Base-by-base conservation (phyloP, 495 filamentous ascomycete species). In the Aspergillus heteromorphus region DNA sequence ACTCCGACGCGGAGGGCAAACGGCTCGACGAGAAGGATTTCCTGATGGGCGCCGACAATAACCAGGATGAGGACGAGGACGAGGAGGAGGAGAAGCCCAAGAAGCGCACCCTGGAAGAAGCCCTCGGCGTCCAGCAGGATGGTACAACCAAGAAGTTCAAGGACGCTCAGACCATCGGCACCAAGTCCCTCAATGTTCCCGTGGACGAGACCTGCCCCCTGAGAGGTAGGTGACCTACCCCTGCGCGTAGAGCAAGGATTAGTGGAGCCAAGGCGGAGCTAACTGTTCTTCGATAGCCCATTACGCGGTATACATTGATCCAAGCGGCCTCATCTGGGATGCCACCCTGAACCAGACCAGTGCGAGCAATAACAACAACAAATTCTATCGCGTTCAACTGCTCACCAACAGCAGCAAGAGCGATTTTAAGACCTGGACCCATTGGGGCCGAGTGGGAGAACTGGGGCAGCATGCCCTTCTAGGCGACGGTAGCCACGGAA, bases 401-500 rank as follows among this genome's bases (percentile, higher is more conserved):
- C 55, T 79, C n/a, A n/a, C n/a, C n/a, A n/a, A n/a, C 7, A 56
- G 61, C 8, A 50, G 51, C 2, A 54, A 65, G n/a, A 42, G 49
- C 5, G 54, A 63, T 6, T 87, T 74, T 69, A 56, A 70, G 18
- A 78, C 79, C 6, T 88, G 85, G 84, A 88, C 83, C 1, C 79
- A 86, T 13, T 92, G 85, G 87, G 90, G 90, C 10, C 79, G 89
- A 14, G 88, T 92, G 7, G 90, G 89, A 0, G 87, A 91, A 53
- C 59, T 49, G 29, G 89, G 89, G 2, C 83, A 88, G 59, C 76
- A 63, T 6, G 74, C 77, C 1, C 52, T 73, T 16, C 57, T 86
- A 2, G 74, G 72, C 2, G 29, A 65, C 25, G 71, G 74, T 9
- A 45, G 55, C 16, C 57, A 86, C 6, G 54, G 57, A 0, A 34